Conservation (phyloP, 306 rosid genomes). For the Prunus fruticosa region DNA sequence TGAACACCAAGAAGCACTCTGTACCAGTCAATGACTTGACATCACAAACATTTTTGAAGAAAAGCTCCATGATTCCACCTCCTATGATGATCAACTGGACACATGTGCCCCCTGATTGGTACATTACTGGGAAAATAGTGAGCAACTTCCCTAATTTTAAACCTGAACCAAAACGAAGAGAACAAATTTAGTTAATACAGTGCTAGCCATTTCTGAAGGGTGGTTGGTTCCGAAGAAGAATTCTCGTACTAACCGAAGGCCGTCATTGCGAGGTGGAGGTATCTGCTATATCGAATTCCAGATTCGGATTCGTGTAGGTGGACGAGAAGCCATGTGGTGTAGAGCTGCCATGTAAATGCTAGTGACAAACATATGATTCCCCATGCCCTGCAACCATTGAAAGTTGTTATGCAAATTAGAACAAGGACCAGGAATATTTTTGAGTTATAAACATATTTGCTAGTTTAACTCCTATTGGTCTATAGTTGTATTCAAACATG, state of each 20-base stretch:
- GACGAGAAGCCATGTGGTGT: conserved; percentile 60
- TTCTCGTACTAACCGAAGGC: conserved; percentile 41
- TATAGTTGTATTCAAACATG: not conserved
- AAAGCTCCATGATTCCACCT: conserved; percentile 24
- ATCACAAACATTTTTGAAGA: conserved; percentile 2
- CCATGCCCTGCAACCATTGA: conserved; percentile 47
- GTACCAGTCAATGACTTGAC: not conserved
- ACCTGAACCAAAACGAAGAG: conserved; percentile 21
- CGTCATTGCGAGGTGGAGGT: conserved; percentile 47
- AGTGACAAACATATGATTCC: conserved; percentile 47
- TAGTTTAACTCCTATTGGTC: no score
- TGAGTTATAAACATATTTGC: no score
- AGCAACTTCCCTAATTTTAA: conserved; percentile 41
- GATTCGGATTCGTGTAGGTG: conserved; percentile 57
- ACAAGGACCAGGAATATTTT: no score
- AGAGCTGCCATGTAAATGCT: conserved; percentile 62
- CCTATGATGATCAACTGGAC: conserved; percentile 54
- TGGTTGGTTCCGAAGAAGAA: not conserved
- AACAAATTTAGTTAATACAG: not conserved
- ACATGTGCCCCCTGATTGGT: conserved; percentile 65
- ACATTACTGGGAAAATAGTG: conserved; percentile 47
- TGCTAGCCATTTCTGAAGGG: not conserved
- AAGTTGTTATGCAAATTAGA: not conserved
- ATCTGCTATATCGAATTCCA: conserved; percentile 56
- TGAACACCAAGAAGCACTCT: conserved; percentile 15